A percentile compares a stretch with the other conserved stretches of the same genome.
These are phyloP conservation scores for Limonomyces culmigenus DNA, from an alignment of 1,284 basidiomycete species.

Conservation along the genomic window DNA sequence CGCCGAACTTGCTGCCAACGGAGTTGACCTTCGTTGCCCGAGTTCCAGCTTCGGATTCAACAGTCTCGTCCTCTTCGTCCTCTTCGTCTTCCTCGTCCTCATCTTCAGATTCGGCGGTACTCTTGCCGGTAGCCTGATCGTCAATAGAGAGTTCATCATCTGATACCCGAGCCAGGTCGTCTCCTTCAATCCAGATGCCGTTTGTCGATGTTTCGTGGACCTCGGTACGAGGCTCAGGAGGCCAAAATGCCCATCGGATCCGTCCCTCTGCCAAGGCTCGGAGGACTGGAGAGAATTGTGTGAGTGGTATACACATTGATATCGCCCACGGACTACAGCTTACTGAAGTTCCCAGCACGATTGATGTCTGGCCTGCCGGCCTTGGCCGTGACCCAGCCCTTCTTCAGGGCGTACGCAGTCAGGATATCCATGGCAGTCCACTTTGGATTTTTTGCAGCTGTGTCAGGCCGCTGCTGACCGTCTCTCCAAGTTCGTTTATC, in stretches of 20 bases:
- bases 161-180: no score
- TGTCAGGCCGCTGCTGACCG: constrained; percentile 18
- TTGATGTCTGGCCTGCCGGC: constrained; percentile 77
- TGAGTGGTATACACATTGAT: neutral
- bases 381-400: constrained; percentile 79
- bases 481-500: constrained; percentile 63
- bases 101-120: no score
- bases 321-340: constrained; percentile 19
- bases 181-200: no score
- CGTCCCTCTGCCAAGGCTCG: constrained; percentile 64
- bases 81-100: no score
- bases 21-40: no score
- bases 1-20: no score
- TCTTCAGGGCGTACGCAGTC: constrained; percentile 56
- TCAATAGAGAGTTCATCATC: no score
- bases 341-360: constrained; percentile 77
- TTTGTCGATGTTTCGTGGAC: no score
- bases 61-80: no score
- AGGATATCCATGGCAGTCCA: constrained; percentile 80
- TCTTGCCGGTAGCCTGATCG: no score
- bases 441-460: constrained; percentile 7
- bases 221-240: no score
- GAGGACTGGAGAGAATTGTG: constrained; percentile 33
- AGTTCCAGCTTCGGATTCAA: no score
- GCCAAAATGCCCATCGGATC: constrained; percentile 77